Percentiles rank a stretch among this genome's conserved stretches.
Evolutionary conservation across 2,329 filamentous ascomycete genomes (phyloP).

Genomic region (Colletotrichum agaves): DNA sequence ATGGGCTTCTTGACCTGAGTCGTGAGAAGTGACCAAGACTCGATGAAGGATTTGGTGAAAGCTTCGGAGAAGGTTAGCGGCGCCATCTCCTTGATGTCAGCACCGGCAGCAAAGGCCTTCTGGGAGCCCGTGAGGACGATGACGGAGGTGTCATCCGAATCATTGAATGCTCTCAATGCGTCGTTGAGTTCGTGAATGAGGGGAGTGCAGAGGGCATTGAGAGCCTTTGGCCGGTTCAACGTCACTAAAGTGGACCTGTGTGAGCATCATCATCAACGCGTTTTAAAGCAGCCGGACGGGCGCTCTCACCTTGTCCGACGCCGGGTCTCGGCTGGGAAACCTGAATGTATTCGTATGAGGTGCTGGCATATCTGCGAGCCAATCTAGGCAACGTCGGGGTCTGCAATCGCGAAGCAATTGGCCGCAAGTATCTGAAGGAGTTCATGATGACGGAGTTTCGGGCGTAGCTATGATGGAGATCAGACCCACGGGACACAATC

Average conservation of each 20-base stretch:
- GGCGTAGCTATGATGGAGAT: not conserved
- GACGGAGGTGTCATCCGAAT: slow-evolving; percentile 74
- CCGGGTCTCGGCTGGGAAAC: slow-evolving; percentile 87
- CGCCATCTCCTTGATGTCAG: slow-evolving; percentile 99
- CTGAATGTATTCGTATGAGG: slow-evolving; percentile 81
- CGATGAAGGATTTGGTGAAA: slow-evolving; percentile 92
- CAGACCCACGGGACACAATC: not conserved
- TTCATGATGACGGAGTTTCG: slow-evolving; percentile 54
- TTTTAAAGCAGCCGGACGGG: slow-evolving; percentile 23
- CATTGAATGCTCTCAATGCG: slow-evolving; percentile 77
- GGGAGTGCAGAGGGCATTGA: slow-evolving; percentile 92
- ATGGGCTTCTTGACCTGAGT: slow-evolving; percentile 91
- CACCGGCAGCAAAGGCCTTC: slow-evolving; percentile 92
- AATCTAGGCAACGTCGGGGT: slow-evolving; percentile 66
- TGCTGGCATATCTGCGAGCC: slow-evolving; percentile 62
- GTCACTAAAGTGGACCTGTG: slow-evolving; percentile 71
- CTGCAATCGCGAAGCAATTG: slow-evolving; percentile 70
- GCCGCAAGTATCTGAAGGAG: slow-evolving; percentile 67
- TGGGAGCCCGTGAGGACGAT: slow-evolving; percentile 90
- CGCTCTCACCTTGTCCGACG: slow-evolving; percentile 80
- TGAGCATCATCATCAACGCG: slow-evolving; percentile 18
- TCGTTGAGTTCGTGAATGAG: slow-evolving; percentile 91
- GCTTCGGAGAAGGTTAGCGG: slow-evolving; percentile 88
- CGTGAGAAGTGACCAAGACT: slow-evolving; percentile 89
- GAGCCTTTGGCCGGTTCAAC: slow-evolving; percentile 91